These are phyloP conservation scores for Sugiyamaella boreocaroliniensis DNA, from an alignment of 805 yeast species.

Conservation along the genomic window DNA sequence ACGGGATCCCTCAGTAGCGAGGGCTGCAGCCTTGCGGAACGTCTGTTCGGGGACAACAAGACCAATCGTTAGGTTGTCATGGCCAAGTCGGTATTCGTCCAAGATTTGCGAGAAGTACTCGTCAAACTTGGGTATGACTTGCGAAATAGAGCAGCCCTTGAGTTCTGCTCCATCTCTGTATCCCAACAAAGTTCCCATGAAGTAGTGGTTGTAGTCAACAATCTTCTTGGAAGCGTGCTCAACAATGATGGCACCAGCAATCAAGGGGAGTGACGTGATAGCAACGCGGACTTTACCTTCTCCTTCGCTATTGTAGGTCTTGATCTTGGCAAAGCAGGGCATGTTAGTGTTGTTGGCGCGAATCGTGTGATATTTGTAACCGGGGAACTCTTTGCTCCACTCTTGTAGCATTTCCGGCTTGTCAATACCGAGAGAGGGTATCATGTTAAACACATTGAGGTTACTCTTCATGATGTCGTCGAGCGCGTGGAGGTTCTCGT, in stretches of 20 bases:
- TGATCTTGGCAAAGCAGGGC: slow-evolving; percentile 14
- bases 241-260: slow-evolving; percentile 77
- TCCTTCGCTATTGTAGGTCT: slow-evolving; percentile 21
- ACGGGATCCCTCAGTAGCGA: background rate
- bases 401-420: slow-evolving; percentile 47
- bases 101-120: slow-evolving; percentile 36
- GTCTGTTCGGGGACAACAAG: slow-evolving; percentile 86
- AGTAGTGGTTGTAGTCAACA: slow-evolving; percentile 71
- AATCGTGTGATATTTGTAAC: slow-evolving; percentile 19
- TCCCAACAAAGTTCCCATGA: slow-evolving; percentile 75
- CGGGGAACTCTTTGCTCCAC: background rate
- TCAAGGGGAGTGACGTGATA: slow-evolving; percentile 66
- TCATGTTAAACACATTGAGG: background rate
- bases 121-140: slow-evolving; percentile 57
- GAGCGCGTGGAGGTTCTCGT: background rate
- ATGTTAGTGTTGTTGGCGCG: slow-evolving; percentile 2
- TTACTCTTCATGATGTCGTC: background rate
- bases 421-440: slow-evolving; percentile 22
- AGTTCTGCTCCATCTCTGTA: slow-evolving; percentile 32
- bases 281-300: slow-evolving; percentile 46
- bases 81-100: slow-evolving; percentile 28
- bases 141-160: slow-evolving; percentile 44
- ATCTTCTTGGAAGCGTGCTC: slow-evolving; percentile 47
- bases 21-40: slow-evolving; percentile 48
- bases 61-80: slow-evolving; percentile 40